Conservation (phyloP, 306 rosid species). For the Leucaena leucocephala region DNA sequence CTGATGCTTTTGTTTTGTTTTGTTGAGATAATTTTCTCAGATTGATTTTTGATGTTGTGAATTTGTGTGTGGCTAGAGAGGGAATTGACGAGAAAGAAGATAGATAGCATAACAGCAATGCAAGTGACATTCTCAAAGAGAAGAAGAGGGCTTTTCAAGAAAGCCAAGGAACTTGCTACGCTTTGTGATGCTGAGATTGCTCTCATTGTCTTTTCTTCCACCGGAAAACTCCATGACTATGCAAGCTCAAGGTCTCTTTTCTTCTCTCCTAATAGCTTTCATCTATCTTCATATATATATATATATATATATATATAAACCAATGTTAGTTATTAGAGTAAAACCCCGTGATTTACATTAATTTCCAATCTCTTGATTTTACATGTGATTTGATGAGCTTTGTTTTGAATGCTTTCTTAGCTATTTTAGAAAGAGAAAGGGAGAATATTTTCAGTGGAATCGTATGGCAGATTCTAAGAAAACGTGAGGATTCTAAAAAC, state of each 20-base stretch:
- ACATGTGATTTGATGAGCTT: too few relatives aligned
- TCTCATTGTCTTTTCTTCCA: conserved; percentile 41
- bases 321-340: background rate
- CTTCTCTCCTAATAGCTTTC: background rate
- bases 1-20: background rate
- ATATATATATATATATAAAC: too few relatives aligned
- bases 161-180: conserved; percentile 52
- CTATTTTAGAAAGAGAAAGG: background rate
- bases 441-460: background rate
- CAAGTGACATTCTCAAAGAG: conserved; percentile 55
- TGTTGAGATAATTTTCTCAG: background rate
- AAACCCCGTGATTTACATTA: background rate
- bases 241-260: conserved; percentile 44
- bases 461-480: background rate
- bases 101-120: conserved; percentile 46
- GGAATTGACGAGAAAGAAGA: conserved; percentile 44
- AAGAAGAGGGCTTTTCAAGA: conserved; percentile 52
- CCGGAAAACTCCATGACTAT: conserved; percentile 48
- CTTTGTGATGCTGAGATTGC: conserved; percentile 57
- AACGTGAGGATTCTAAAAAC: background rate
- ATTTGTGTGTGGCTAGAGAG: background rate
- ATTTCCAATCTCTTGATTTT: background rate
- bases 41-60: background rate
- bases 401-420: background rate
- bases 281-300: background rate